phyloP scores from a whole-genome alignment of 768 basidiomycete genomes.

The Gloeophyllum trabeum region DNA sequence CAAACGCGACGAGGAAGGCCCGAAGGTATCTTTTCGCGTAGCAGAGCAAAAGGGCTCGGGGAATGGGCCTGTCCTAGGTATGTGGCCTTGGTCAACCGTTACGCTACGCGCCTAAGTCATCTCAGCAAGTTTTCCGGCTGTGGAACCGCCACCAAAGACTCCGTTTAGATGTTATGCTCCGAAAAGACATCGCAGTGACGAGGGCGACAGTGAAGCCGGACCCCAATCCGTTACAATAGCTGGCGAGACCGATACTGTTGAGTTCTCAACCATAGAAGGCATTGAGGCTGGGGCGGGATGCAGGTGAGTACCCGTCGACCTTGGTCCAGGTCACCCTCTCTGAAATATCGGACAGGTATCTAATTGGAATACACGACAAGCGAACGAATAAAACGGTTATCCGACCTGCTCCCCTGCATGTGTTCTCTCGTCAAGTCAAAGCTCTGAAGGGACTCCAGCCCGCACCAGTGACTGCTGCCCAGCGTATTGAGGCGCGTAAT shows the following conservation, averaged over 20 bases:
- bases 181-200: slow-evolving; percentile 16
- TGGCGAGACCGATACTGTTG: slow-evolving; percentile 77
- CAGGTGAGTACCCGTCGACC: slow-evolving; percentile 36
- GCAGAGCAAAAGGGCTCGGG: slow-evolving; percentile 22
- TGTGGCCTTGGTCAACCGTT: too few species aligned
- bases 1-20: slow-evolving; percentile 25
- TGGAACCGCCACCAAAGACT: slow-evolving; percentile 42
- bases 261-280: slow-evolving; percentile 64
- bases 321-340: too few species aligned
- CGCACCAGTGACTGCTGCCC: slow-evolving; percentile 36
- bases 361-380: slow-evolving; percentile 76
- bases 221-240: slow-evolving; percentile 38
- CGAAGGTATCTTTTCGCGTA: slow-evolving; percentile 24
- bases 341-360: slow-evolving; percentile 40
- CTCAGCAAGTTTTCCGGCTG: slow-evolving; percentile 53
- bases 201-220: slow-evolving; percentile 21
- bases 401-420: slow-evolving; percentile 54
- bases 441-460: slow-evolving; percentile 59
- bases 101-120: too few species aligned
- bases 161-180: slow-evolving; percentile 53
- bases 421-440: slow-evolving; percentile 74
- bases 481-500: slow-evolving; percentile 54
- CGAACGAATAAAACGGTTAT: slow-evolving; percentile 59
- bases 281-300: slow-evolving; percentile 46
- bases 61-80: slow-evolving; percentile 44